A percentile compares a stretch with the other conserved stretches of the same genome.
Evolutionary conservation across 352 stramenopile species (phyloP).

Genomic region (Globisporangium paroecandrum): DNA sequence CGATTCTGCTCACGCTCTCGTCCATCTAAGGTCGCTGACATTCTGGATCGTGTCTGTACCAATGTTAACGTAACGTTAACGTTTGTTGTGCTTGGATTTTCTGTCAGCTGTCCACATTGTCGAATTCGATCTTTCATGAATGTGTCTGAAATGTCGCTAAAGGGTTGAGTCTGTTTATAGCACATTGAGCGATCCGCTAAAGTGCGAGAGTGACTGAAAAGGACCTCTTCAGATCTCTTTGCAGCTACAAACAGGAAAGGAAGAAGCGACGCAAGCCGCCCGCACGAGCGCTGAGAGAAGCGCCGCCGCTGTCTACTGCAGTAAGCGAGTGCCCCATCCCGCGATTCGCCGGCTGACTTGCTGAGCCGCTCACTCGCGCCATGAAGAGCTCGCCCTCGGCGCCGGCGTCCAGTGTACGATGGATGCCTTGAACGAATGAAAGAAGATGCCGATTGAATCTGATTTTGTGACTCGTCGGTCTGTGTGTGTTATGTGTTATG

Average conservation of each 20-base stretch:
- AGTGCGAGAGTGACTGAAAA: neutral
- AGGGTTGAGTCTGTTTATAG: neutral
- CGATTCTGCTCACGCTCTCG: constrained; percentile 50
- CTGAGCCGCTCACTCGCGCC: neutral
- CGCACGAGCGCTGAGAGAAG: neutral
- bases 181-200: neutral
- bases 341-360: neutral
- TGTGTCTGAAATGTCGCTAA: neutral
- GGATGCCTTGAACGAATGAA: neutral
- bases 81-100: neutral
- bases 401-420: constrained; percentile 2
- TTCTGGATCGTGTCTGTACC: neutral
- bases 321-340: neutral
- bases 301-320: neutral
- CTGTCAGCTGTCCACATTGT: neutral
- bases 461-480: neutral
- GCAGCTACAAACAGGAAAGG: neutral
- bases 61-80: neutral
- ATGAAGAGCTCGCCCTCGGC: constrained; percentile 8
- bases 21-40: neutral
- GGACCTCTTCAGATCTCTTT: constrained; percentile 3
- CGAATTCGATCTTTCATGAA: neutral
- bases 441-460: neutral
- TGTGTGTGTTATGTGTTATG: neutral
- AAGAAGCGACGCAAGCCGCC: constrained; percentile 4